phyloP scores from a whole-genome alignment of 2,329 filamentous ascomycete genomes.

The Sporothrix dimorphospora region DNA sequence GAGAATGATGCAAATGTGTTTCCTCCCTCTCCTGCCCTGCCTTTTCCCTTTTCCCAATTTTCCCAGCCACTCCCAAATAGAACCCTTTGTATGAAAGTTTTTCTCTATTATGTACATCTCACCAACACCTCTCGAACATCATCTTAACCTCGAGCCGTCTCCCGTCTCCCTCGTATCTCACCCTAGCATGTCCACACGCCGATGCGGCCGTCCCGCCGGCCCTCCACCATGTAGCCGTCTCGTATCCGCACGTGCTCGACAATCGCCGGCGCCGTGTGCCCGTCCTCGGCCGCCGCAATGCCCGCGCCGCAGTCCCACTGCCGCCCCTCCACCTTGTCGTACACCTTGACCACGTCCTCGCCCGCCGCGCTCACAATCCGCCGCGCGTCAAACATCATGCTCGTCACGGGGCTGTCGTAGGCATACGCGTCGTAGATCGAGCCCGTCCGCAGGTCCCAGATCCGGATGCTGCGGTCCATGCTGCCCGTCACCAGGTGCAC shows the following conservation, averaged over 20 bases:
- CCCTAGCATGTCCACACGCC: constrained; percentile 81
- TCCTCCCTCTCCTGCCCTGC: constrained; percentile 7
- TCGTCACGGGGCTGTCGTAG: constrained; percentile 87
- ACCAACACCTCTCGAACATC: background rate
- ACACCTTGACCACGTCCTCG: constrained; percentile 94
- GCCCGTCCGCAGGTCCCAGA: constrained; percentile 96
- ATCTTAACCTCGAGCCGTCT: background rate
- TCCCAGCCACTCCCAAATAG: constrained; percentile 1
- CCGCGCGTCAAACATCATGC: constrained; percentile 95
- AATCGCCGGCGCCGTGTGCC: constrained; percentile 61
- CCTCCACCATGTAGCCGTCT: constrained; percentile 93
- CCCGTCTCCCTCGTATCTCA: background rate
- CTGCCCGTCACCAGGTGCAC: constrained; percentile 93
- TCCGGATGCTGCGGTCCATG: constrained; percentile 91
- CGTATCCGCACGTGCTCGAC: constrained; percentile 88
- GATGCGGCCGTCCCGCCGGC: constrained; percentile 81
- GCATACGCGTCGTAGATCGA: constrained; percentile 95
- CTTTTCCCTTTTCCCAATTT: background rate
- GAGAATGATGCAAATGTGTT: background rate
- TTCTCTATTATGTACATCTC: background rate
- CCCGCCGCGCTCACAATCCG: constrained; percentile 89
- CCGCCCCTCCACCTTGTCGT: constrained; percentile 92
- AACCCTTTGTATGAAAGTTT: background rate
- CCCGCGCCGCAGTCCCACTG: constrained; percentile 97
- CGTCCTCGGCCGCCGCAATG: constrained; percentile 67